Percentiles rank a stretch among this genome's conserved stretches.
Conservation (phyloP, 108 stramenopile genomes). For the Epithemia pelagica region DNA sequence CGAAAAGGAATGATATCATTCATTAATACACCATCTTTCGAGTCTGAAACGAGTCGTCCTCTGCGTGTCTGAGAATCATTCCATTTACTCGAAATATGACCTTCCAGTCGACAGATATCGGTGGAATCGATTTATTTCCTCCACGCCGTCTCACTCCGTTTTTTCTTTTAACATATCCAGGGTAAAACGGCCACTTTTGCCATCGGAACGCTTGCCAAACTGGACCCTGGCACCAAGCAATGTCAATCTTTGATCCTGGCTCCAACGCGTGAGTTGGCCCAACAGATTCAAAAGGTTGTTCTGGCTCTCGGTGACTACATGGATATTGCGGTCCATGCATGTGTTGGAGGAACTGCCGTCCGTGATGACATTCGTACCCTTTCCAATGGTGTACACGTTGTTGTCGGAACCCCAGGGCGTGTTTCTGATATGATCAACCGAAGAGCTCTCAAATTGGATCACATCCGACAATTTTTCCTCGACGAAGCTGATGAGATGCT, state of each 20-base stretch:
- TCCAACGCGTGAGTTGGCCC: slow-evolving; percentile 99
- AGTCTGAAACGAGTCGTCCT: slow-evolving; percentile 96
- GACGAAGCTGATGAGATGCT: slow-evolving; percentile 99
- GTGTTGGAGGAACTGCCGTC: slow-evolving; percentile 99
- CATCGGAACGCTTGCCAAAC: slow-evolving; percentile 93
- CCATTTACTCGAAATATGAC: slow-evolving; percentile 88
- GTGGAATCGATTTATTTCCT: slow-evolving; percentile 1
- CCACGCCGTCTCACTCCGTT: slow-evolving; percentile 6
- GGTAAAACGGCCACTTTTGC: slow-evolving; percentile 99
- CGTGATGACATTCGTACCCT: slow-evolving; percentile 99
- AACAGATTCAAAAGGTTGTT: slow-evolving; percentile 99
- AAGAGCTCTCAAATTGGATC: slow-evolving; percentile 88
- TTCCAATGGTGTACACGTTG: slow-evolving; percentile 96
- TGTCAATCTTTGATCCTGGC: slow-evolving; percentile 98
- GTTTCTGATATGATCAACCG: slow-evolving; percentile 99
- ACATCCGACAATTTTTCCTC: slow-evolving; percentile 93
- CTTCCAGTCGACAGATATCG: slow-evolving; percentile 15
- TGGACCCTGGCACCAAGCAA: slow-evolving; percentile 85
- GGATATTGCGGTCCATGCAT: slow-evolving; percentile 95
- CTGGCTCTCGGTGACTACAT: slow-evolving; percentile 98
- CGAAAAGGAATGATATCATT: slow-evolving; percentile 60
- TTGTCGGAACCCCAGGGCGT: slow-evolving; percentile 99
- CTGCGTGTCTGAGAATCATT: slow-evolving; percentile 75
- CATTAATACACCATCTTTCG: slow-evolving; percentile 95
- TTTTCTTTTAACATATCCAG: slow-evolving; percentile 27